Evolutionary conservation across 192 early-diverging fungal species (phyloP).

Genomic region (Gigaspora rosea): DNA sequence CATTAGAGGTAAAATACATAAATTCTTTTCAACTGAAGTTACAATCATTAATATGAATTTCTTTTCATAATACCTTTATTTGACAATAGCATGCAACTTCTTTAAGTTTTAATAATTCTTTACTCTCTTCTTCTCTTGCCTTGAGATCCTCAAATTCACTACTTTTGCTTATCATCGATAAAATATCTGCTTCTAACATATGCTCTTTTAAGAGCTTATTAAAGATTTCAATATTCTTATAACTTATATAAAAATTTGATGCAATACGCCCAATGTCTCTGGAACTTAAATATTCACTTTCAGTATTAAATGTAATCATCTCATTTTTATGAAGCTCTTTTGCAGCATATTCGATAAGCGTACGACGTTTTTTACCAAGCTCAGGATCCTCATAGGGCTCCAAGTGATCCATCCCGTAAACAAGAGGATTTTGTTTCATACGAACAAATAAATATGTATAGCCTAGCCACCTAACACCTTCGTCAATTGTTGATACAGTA

Average conservation of each 20-base stretch:
- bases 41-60: no score
- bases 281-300: conserved; percentile 78
- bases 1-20: no score
- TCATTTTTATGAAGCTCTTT: conserved; percentile 74
- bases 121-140: conserved; percentile 83
- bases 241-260: conserved; percentile 89
- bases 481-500: conserved; percentile 92
- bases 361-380: conserved; percentile 76
- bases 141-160: conserved; percentile 95
- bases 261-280: conserved; percentile 94
- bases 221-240: conserved; percentile 85
- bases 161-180: conserved; percentile 85
- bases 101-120: conserved; percentile 74
- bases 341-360: conserved; percentile 81
- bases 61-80: conserved; percentile 61
- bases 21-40: no score
- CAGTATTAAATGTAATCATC: conserved; percentile 91
- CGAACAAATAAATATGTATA: conserved; percentile 97
- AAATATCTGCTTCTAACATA: conserved; percentile 94
- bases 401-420: conserved; percentile 85
- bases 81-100: conserved; percentile 79
- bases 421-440: conserved; percentile 93
- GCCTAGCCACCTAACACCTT: conserved; percentile 94
- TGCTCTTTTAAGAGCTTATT: conserved; percentile 81
- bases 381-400: conserved; percentile 78